Evolutionary conservation across 305 asterid species (phyloP).

Genomic region (Solanum hybrid): DNA sequence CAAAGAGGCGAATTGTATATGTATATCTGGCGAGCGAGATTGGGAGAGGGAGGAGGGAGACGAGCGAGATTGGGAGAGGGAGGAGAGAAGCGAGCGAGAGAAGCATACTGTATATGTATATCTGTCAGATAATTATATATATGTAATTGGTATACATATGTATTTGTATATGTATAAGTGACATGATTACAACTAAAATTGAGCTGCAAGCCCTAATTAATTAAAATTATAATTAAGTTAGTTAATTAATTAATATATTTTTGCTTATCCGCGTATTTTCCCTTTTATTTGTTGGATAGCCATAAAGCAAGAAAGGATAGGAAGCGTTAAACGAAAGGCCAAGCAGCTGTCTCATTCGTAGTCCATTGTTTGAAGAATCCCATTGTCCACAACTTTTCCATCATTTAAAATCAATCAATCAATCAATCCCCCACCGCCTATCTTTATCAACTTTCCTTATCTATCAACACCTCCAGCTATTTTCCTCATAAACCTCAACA

Average conservation of each 20-base stretch:
- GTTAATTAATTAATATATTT: no score
- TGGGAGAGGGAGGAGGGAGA: not conserved
- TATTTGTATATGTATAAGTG: no score
- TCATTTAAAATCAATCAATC: not conserved
- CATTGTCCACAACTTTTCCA: not conserved
- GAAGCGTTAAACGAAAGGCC: not conserved
- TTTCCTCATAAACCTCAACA: not conserved
- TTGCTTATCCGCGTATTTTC: not conserved
- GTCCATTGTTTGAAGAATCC: not conserved
- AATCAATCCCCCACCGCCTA: not conserved
- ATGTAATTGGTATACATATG: no score
- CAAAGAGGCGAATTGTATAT: no score
- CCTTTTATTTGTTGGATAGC: not conserved
- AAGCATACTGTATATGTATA: no score
- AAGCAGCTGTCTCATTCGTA: not conserved
- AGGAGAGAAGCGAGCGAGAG: not conserved
- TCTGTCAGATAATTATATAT: not conserved
- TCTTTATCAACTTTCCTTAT: not conserved
- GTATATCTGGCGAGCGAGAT: not conserved
- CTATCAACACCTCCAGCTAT: not conserved
- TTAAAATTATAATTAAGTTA: accelerated
- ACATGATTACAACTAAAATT: no score
- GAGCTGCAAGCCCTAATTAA: no score
- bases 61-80: not conserved
- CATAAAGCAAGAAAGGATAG: not conserved